Base-by-base conservation (phyloP, 441 rosid genomes). In the Brassica hybrid region DNA sequence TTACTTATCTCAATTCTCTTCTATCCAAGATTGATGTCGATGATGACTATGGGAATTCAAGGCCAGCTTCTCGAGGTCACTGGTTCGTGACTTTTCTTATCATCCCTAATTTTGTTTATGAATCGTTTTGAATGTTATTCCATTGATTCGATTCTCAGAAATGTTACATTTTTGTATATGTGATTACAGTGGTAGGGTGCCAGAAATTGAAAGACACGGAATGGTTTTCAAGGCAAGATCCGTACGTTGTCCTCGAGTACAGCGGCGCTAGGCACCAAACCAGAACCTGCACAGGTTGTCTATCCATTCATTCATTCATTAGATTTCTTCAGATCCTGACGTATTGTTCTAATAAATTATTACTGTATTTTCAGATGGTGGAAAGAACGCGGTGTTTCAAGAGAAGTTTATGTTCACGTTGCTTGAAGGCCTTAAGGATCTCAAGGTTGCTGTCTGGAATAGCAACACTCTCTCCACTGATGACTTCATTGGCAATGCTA, bases 171-270 rank as follows among this genome's bases (percentile, higher is more conserved):
- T 30, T 57, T 2, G 25, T 45, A n/a, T n/a, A n/a, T n/a, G 27
- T 41, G 65, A 27, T 71, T 63, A 10, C 85, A 95, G 98, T 95
- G 76, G 91, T 92, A 69, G 93, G 91, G 6, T 92, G 98, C 45
- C 87, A 72, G 19, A 92, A 87, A 82, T 75, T 95, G 90, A 93
- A 87, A 74, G 97, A 95, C 69, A 95, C 98, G 1, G 99, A 95
- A 79, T 93, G 98, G 98, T 76, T 95, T 71, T 88, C 94, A 3
- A 85, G 94, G 69, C 99, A 92, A 81, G 98, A 95, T 85, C 98
- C 98, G 0, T 95, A 89, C 73, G 96, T 88, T 62, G 86, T 87
- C 61, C 58, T 95, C 54, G 96, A 95, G 72, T 95, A 93, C 67
- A 94, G 87, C 7, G 79, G 89, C 79, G 77, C 80, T 36, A 91